phyloP scores from a whole-genome alignment of 306 rosid genomes.

The Chamaecrista fasciculata region DNA sequence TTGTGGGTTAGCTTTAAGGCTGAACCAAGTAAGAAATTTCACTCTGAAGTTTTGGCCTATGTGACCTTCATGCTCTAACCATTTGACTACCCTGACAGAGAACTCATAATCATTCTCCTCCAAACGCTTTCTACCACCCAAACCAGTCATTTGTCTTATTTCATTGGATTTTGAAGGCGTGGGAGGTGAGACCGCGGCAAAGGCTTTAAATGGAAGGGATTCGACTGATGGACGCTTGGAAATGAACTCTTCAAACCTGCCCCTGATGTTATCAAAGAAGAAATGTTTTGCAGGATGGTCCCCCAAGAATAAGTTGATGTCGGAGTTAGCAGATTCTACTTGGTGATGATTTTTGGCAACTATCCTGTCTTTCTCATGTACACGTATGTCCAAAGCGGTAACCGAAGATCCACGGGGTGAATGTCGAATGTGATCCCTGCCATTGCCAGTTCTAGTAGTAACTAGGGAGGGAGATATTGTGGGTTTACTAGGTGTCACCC shows the following conservation, averaged over 20 bases:
- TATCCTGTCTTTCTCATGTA: conserved; percentile 29
- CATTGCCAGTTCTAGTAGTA: neutral
- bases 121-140: conserved; percentile 39
- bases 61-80: conserved; percentile 71
- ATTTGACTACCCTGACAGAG: conserved; percentile 74
- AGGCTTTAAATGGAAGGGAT: conserved; percentile 24
- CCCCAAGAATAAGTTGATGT: conserved; percentile 35
- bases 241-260: conserved; percentile 45
- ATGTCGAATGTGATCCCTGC: conserved; percentile 1
- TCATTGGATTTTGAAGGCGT: conserved; percentile 62
- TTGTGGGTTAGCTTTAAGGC: conserved; percentile 72
- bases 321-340: conserved; percentile 51
- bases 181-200: conserved; percentile 52
- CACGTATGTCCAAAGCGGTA: conserved; percentile 25
- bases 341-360: conserved; percentile 41
- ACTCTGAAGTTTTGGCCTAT: conserved; percentile 71
- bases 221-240: conserved; percentile 40
- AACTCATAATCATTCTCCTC: conserved; percentile 70
- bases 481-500: conserved; percentile 55
- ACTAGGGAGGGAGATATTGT: conserved; percentile 9
- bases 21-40: conserved; percentile 91
- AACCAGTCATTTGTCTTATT: conserved; percentile 35
- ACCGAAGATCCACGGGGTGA: conserved; percentile 30
- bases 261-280: conserved; percentile 30
- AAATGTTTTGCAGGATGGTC: conserved; percentile 34